Evolutionary conservation across 331 rosid genomes (phyloP).

Genomic region (Dryas integrifolia): DNA sequence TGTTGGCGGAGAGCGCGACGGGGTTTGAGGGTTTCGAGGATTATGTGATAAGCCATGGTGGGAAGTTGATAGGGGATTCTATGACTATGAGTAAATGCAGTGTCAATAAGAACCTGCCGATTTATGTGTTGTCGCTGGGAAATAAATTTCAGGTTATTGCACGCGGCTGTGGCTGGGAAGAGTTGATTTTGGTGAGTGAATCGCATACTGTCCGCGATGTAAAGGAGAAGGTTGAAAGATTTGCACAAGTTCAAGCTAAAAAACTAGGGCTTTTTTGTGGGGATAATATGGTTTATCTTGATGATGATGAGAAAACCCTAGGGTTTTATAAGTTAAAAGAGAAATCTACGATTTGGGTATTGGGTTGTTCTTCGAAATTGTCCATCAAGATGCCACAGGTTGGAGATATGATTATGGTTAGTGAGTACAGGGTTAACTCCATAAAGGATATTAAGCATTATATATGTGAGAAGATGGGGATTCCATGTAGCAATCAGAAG

Average conservation of each 20-base stretch:
- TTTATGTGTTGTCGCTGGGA: too few relatives aligned
- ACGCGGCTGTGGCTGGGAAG: not conserved
- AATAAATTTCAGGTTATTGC: not conserved
- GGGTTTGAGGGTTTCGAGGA: not conserved
- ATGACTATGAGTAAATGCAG: not conserved
- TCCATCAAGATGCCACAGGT: not conserved
- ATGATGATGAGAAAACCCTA: conserved; percentile 4
- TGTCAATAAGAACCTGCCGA: not conserved
- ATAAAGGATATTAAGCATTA: not conserved
- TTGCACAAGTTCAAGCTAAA: not conserved
- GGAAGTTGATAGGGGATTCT: not conserved
- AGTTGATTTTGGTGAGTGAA: not conserved
- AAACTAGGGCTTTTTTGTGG: not conserved
- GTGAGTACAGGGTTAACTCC: not conserved
- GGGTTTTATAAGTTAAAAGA: not conserved
- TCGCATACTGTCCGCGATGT: not conserved
- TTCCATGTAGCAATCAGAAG: conserved; percentile 2
- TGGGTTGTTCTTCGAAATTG: not conserved
- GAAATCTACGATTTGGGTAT: conserved; percentile 9
- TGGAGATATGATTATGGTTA: not conserved
- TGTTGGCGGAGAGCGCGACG: not conserved
- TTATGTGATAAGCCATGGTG: not conserved
- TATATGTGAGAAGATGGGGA: conserved; percentile 7
- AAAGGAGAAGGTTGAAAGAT: not conserved
- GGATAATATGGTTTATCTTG: conserved; percentile 1